Evolutionary conservation across 2,329 filamentous ascomycete species (phyloP).

Genomic region (Scleromitrula shiraiana): DNA sequence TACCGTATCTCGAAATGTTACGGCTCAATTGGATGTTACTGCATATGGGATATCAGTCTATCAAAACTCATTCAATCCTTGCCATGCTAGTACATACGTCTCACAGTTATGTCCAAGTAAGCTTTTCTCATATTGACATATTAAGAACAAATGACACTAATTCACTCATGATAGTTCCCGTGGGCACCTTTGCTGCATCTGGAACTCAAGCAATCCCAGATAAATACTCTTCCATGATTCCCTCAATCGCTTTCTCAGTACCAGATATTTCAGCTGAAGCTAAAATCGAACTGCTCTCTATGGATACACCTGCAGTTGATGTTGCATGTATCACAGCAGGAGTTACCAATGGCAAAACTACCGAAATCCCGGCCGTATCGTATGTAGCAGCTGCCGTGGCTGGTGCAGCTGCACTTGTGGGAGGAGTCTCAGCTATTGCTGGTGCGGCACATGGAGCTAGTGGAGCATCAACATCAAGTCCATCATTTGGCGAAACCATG

Average conservation of each 20-base stretch:
- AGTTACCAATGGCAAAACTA: slow-evolving; percentile 82
- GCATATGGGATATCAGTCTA: slow-evolving; percentile 75
- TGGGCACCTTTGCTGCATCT: slow-evolving; percentile 62
- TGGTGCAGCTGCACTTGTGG: slow-evolving; percentile 70
- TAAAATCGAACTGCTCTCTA: slow-evolving; percentile 62
- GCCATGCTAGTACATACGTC: slow-evolving; percentile 58
- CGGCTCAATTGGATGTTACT: slow-evolving; percentile 41
- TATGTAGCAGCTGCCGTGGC: slow-evolving; percentile 80
- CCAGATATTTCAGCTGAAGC: slow-evolving; percentile 86
- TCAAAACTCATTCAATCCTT: slow-evolving; percentile 75
- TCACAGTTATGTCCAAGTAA: slow-evolving; percentile 70
- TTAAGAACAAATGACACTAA: slow-evolving; percentile 1
- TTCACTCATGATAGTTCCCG: slow-evolving; percentile 50
- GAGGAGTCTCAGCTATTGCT: slow-evolving; percentile 62
- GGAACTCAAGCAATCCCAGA: slow-evolving; percentile 66
- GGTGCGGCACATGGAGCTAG: slow-evolving; percentile 44
- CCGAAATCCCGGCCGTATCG: slow-evolving; percentile 64
- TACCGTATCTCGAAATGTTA: slow-evolving; percentile 67
- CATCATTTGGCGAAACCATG: slow-evolving; percentile 77
- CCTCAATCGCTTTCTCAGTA: slow-evolving; percentile 79
- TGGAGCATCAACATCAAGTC: slow-evolving; percentile 55
- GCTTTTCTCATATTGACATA: neutral
- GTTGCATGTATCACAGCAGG: slow-evolving; percentile 78
- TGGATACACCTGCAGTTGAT: slow-evolving; percentile 48
- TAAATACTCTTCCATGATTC: slow-evolving; percentile 66